These are phyloP conservation scores for Amylocarpus encephaloides DNA, from an alignment of 2,329 filamentous ascomycete genomes.

Conservation along the genomic window DNA sequence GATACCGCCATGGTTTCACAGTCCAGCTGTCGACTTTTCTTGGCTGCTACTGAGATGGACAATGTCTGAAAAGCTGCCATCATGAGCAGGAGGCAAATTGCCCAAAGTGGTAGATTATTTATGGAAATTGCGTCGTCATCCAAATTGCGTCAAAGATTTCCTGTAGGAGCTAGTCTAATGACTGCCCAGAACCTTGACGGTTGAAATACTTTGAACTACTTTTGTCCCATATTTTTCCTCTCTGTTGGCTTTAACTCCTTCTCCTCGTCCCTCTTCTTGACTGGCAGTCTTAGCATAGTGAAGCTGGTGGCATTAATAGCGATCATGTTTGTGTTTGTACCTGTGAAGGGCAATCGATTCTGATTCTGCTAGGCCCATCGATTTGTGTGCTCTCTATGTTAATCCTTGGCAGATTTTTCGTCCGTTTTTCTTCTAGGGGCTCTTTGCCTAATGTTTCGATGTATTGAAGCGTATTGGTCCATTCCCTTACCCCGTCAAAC, in stretches of 20 bases:
- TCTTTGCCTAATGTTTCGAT: no score
- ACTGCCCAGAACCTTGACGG: conserved; percentile 58
- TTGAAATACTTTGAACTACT: conserved; percentile 56
- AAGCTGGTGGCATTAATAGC: conserved; percentile 34
- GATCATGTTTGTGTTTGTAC: conserved; percentile 50
- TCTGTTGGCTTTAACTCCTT: conserved; percentile 47
- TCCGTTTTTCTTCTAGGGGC: no score
- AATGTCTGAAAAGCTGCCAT: neutral
- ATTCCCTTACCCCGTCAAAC: neutral
- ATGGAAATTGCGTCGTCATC: neutral
- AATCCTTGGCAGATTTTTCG: neutral
- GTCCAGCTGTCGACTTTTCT: neutral
- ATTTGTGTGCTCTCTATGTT: conserved; percentile 4
- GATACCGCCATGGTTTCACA: neutral
- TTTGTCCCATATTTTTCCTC: conserved; percentile 49
- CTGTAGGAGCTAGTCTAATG: conserved; percentile 29
- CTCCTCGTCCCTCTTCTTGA: conserved; percentile 49
- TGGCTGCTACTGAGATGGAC: neutral
- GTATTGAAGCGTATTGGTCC: neutral
- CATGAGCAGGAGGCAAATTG: neutral
- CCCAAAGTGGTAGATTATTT: neutral
- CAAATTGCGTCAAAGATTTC: conserved; percentile 53
- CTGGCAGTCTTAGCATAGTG: conserved; percentile 49
- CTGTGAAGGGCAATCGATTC: conserved; percentile 9
- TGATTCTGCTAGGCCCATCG: conserved; percentile 7